Conservation (phyloP, 495 filamentous ascomycete genomes). For the Talaromyces borbonicus region DNA sequence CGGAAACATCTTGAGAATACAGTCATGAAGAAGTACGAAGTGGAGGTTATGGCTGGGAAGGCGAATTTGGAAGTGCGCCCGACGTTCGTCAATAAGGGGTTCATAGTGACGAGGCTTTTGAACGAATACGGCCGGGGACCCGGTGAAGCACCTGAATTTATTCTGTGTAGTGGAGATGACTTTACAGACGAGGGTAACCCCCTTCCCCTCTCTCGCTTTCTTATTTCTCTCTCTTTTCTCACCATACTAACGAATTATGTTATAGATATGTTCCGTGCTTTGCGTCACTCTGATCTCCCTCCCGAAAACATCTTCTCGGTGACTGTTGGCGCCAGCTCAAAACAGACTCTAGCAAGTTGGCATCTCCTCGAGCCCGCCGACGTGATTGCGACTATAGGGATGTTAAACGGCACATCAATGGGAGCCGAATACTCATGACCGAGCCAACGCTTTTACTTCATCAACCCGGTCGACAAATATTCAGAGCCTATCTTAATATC, state of each 20-base stretch:
- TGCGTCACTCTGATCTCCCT: constrained; percentile 46
- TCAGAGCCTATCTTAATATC: background rate
- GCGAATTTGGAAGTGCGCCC: constrained; percentile 94
- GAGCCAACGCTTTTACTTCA: background rate
- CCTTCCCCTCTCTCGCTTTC: background rate
- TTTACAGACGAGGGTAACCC: constrained; percentile 89
- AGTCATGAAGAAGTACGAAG: constrained; percentile 66
- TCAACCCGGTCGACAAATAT: background rate
- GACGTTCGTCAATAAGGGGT: constrained; percentile 93
- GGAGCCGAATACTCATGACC: constrained; percentile 5
- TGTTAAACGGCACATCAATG: constrained; percentile 43
- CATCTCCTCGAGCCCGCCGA: constrained; percentile 80
- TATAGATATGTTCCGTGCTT: constrained; percentile 53
- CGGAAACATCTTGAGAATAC: constrained; percentile 64
- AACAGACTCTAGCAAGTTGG: constrained; percentile 78
- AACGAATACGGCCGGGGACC: constrained; percentile 46
- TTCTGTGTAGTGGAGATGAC: constrained; percentile 86
- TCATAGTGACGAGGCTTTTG: constrained; percentile 74
- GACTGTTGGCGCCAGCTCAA: constrained; percentile 77
- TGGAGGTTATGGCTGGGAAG: constrained; percentile 93
- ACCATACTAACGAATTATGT: constrained; percentile 1
- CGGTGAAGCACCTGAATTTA: constrained; percentile 56
- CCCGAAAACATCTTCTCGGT: constrained; percentile 68
- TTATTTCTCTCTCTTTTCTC: background rate
- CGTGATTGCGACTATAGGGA: constrained; percentile 67